phyloP scores from a whole-genome alignment of 2,329 filamentous ascomycete genomes.

The Capronia coronata region DNA sequence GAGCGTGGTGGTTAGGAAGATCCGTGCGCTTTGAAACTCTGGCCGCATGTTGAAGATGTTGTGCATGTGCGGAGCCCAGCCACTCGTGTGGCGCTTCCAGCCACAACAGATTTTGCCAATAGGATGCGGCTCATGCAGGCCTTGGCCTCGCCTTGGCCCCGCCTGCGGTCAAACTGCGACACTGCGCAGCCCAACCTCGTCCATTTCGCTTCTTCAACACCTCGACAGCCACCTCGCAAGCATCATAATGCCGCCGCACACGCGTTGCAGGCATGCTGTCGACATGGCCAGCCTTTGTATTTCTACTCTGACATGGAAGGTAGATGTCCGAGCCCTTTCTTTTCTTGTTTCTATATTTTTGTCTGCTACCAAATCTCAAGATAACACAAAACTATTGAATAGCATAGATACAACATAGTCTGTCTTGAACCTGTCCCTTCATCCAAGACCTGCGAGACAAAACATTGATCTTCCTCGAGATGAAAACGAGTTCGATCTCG shows the following conservation, averaged over 20 bases:
- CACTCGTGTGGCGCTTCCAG: conserved; percentile 18
- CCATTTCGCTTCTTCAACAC: conserved; percentile 3
- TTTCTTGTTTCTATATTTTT: conserved; percentile 2
- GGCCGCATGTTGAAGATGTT: conserved; percentile 1
- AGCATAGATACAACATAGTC: conserved; percentile 4
- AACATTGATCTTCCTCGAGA: conserved; percentile 2
- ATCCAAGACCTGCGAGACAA: not conserved
- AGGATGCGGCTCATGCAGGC: not conserved
- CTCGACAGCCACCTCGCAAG: conserved; percentile 3
- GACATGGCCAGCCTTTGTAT: conserved; percentile 18
- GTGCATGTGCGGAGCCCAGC: conserved; percentile 9
- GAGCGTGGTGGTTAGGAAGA: not conserved
- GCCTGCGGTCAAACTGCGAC: not conserved
- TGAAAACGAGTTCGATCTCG: conserved; percentile 11
- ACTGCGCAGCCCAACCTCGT: conserved; percentile 16
- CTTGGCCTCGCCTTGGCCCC: conserved; percentile 2
- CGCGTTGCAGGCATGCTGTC: conserved; percentile 3
- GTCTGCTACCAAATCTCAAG: conserved; percentile 2
- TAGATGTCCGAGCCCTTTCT: conserved; percentile 15
- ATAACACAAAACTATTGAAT: conserved; percentile 1
- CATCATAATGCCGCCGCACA: conserved; percentile 8
- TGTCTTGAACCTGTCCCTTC: not conserved
- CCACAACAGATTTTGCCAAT: conserved; percentile 19
- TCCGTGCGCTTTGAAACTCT: not conserved
- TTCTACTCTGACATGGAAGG: conserved; percentile 18